A percentile compares a stretch with the other conserved stretches of the same genome.
Conservation (phyloP, 768 basidiomycete genomes). For the Vararia minispora region DNA sequence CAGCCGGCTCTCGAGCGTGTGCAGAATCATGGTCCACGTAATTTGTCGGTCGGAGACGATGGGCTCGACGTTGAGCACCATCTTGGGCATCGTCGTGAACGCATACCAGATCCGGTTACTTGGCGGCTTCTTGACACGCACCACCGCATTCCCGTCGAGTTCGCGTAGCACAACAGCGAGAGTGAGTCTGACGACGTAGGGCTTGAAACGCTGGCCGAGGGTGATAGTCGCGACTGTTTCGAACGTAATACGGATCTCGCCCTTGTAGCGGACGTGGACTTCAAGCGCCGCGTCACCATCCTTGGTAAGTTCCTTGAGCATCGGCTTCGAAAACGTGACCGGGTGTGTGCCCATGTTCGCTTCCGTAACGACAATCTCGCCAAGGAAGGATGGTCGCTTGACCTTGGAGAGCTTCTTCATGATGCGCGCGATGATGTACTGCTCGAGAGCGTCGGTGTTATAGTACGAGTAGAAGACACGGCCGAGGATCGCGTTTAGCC, state of each 20-base stretch:
- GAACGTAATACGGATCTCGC: conserved; percentile 82
- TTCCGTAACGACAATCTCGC: conserved; percentile 77
- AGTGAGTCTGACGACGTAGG: conserved; percentile 82
- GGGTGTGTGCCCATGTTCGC: conserved; percentile 79
- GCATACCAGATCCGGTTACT: conserved; percentile 94
- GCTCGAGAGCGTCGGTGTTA: conserved; percentile 71
- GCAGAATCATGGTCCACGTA: conserved; percentile 86
- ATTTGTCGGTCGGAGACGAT: conserved; percentile 92
- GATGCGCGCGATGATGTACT: conserved; percentile 73
- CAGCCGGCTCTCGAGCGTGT: conserved; percentile 80
- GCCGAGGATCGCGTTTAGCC: conserved; percentile 92
- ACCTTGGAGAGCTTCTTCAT: conserved; percentile 94
- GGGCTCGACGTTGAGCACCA: conserved; percentile 85
- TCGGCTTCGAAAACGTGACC: conserved; percentile 89
- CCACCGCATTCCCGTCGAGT: conserved; percentile 80
- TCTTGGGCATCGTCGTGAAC: conserved; percentile 81
- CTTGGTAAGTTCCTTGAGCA: conserved; percentile 93
- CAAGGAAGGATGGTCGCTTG: conserved; percentile 78
- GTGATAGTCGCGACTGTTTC: conserved; percentile 85
- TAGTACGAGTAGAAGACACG: conserved; percentile 90
- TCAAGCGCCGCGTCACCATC: conserved; percentile 91
- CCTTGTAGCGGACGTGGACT: conserved; percentile 73
- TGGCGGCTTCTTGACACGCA: conserved; percentile 91
- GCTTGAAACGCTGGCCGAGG: conserved; percentile 73
- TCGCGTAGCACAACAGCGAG: conserved; percentile 83